Conservation (phyloP, 192 early-diverging fungal genomes). For the Pilobolus umbonatus region DNA sequence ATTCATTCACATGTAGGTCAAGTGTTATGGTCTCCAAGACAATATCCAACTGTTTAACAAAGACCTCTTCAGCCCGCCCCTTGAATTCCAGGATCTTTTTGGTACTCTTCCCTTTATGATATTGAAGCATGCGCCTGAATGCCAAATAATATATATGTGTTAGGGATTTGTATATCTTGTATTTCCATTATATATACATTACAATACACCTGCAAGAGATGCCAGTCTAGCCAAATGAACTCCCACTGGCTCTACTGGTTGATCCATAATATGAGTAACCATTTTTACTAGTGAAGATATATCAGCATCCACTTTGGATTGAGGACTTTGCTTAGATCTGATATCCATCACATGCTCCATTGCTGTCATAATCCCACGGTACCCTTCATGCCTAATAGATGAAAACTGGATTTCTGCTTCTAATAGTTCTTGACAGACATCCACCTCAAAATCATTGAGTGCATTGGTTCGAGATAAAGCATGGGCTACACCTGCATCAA, state of each 20-base stretch:
- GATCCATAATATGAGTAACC: background rate
- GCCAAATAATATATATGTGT: background rate
- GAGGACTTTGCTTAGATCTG: slow-evolving; percentile 14
- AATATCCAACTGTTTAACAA: slow-evolving; percentile 13
- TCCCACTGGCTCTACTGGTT: background rate
- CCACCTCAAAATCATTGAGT: slow-evolving; percentile 20
- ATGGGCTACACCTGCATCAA: slow-evolving; percentile 30
- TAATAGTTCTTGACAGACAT: slow-evolving; percentile 1
- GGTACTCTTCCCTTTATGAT: slow-evolving; percentile 19
- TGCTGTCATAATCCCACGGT: slow-evolving; percentile 8
- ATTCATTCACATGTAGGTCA: background rate
- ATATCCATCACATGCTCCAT: slow-evolving; percentile 26
- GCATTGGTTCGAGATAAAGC: slow-evolving; percentile 15
- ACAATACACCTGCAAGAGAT: slow-evolving; percentile 25
- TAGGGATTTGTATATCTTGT: background rate
- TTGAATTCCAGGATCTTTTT: slow-evolving; percentile 2
- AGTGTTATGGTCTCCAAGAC: background rate
- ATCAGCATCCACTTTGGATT: slow-evolving; percentile 9
- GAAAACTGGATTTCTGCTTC: background rate
- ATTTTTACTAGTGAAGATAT: slow-evolving; percentile 10
- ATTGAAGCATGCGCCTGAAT: slow-evolving; percentile 29
- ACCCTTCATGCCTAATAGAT: background rate
- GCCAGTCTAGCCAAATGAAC: slow-evolving; percentile 10
- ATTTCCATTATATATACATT: background rate
- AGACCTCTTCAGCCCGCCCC: background rate